phyloP scores from a whole-genome alignment of 768 basidiomycete genomes.

The Sutorius australiensis region DNA sequence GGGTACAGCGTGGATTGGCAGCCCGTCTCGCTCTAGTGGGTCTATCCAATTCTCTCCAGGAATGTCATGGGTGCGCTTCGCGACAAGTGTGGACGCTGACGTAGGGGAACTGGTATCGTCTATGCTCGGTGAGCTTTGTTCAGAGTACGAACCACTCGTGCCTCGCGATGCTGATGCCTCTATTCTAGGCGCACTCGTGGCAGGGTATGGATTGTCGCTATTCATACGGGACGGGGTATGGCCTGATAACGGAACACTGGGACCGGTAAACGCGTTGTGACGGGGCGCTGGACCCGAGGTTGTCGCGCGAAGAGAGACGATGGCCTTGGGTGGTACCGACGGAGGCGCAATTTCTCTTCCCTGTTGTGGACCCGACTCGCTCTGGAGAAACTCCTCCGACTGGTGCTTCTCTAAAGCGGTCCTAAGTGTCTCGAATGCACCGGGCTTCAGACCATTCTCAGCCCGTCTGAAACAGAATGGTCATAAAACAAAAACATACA shows the following conservation, averaged over 20 bases:
- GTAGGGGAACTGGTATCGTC: not conserved
- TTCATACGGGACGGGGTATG: not conserved
- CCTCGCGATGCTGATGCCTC: slow-evolving; percentile 6
- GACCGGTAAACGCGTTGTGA: slow-evolving; percentile 1
- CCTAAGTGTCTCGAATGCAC: slow-evolving; percentile 46
- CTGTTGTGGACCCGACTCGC: not conserved
- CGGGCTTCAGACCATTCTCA: slow-evolving; percentile 33
- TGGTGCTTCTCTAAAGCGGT: slow-evolving; percentile 51
- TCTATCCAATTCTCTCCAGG: slow-evolving; percentile 58
- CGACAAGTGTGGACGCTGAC: slow-evolving; percentile 18
- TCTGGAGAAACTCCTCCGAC: slow-evolving; percentile 16
- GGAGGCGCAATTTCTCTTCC: slow-evolving; percentile 2
- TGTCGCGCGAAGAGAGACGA: slow-evolving; percentile 11
- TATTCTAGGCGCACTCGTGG: not conserved
- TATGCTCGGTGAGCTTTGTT: slow-evolving; percentile 8
- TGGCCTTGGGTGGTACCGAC: slow-evolving; percentile 2
- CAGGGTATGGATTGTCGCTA: slow-evolving; percentile 21
- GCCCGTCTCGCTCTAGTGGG: slow-evolving; percentile 59
- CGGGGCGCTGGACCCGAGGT: not conserved
- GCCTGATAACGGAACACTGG: not conserved
- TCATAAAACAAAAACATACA: slow-evolving; percentile 34
- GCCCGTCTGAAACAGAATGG: not conserved
- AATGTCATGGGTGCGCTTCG: slow-evolving; percentile 33
- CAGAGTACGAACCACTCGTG: slow-evolving; percentile 1
- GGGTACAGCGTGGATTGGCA: slow-evolving; percentile 41